These are phyloP conservation scores for Begonia peltatifolia DNA, from an alignment of 306 rosid genomes.

Conservation along the genomic window DNA sequence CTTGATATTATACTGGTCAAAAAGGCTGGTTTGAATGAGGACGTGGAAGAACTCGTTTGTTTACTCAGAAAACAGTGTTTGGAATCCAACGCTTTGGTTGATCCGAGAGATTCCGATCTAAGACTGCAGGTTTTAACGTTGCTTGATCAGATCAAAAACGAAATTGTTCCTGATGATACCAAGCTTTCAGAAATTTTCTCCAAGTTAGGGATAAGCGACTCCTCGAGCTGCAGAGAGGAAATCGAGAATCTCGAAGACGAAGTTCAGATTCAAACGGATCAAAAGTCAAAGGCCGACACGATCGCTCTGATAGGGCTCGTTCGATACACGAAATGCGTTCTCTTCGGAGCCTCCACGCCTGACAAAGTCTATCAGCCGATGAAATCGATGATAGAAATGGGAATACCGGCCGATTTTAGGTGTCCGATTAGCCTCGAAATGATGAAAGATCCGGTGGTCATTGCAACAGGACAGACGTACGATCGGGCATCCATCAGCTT, in stretches of 20 bases:
- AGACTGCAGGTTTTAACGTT: constrained; percentile 25
- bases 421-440: constrained; percentile 75
- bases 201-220: constrained; percentile 34
- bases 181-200: constrained; percentile 31
- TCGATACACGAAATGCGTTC: constrained; percentile 70
- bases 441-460: constrained; percentile 77
- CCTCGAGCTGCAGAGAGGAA: constrained; percentile 60
- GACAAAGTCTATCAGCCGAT: not conserved
- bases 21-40: constrained; percentile 41
- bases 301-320: constrained; percentile 64
- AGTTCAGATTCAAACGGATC: constrained; percentile 44
- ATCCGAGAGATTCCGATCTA: constrained; percentile 29
- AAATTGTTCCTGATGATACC: constrained; percentile 44
- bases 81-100: constrained; percentile 16
- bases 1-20: constrained; percentile 57
- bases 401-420: constrained; percentile 50
- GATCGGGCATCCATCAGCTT: constrained; percentile 54
- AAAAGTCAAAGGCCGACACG: constrained; percentile 46
- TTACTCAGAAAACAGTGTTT: constrained; percentile 48
- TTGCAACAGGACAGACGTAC: constrained; percentile 95
- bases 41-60: constrained; percentile 43
- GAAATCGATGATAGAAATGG: constrained; percentile 24
- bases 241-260: constrained; percentile 62
- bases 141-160: constrained; percentile 49
- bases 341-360: constrained; percentile 62